phyloP scores from a whole-genome alignment of 768 basidiomycete genomes.

The Suillus spraguei region DNA sequence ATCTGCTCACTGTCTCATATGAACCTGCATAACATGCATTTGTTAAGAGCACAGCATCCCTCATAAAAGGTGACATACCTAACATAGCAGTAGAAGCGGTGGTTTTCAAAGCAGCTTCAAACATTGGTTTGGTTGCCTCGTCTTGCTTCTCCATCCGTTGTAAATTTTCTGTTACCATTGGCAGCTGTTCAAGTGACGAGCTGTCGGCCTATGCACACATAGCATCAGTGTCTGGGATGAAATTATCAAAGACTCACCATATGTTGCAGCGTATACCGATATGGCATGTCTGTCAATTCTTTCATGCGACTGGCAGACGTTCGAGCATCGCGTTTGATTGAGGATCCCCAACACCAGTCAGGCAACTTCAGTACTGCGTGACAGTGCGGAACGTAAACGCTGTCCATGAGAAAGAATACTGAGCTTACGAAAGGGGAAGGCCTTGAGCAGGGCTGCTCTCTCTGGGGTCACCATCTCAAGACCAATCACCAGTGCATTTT shows the following conservation, averaged over 20 bases:
- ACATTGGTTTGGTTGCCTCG: slow-evolving; percentile 5
- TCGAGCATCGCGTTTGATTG: slow-evolving; percentile 13
- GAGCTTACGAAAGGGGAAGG: slow-evolving; percentile 14
- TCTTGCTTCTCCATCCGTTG: slow-evolving; percentile 20
- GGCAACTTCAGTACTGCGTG: slow-evolving; percentile 16
- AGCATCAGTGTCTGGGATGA: not conserved
- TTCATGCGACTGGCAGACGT: not conserved
- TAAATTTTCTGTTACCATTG: slow-evolving; percentile 18
- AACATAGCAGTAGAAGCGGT: slow-evolving; percentile 16
- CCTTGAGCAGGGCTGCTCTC: slow-evolving; percentile 2
- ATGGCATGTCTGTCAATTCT: slow-evolving; percentile 8
- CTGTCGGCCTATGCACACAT: not conserved
- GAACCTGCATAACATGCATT: slow-evolving; percentile 16
- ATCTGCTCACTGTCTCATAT: slow-evolving; percentile 21
- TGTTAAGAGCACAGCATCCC: not conserved
- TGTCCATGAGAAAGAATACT: slow-evolving; percentile 2
- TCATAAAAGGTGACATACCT: slow-evolving; percentile 13
- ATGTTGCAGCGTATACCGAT: slow-evolving; percentile 9
- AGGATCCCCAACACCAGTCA: slow-evolving; percentile 18
- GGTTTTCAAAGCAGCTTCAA: slow-evolving; percentile 13
- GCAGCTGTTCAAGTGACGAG: not conserved
- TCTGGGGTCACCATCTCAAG: slow-evolving; percentile 1
- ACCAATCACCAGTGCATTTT: not conserved
- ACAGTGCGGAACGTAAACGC: not conserved
- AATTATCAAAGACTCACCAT: slow-evolving; percentile 8